Conservation (phyloP, 345 rosid species). For the Citrus unshiu region DNA sequence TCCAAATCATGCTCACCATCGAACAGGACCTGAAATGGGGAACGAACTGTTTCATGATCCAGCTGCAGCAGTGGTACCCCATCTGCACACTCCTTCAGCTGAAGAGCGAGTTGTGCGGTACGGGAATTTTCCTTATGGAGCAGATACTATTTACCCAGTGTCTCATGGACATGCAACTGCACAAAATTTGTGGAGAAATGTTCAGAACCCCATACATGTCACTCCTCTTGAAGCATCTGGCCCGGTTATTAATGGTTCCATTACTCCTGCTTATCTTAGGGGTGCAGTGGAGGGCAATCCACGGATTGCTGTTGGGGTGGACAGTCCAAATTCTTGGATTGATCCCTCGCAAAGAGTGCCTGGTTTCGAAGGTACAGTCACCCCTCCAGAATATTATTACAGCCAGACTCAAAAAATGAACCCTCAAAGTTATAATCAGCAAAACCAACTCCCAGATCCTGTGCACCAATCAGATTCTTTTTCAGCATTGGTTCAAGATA, state of each 20-base stretch:
- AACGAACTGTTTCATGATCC: conserved; percentile 64
- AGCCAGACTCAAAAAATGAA: conserved; percentile 29
- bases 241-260: conserved; percentile 51
- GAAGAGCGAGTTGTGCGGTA: conserved; percentile 54
- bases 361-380: conserved; percentile 49
- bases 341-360: conserved; percentile 48
- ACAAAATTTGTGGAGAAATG: conserved; percentile 63
- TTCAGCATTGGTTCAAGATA: conserved; percentile 25
- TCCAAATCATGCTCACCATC: conserved; percentile 42
- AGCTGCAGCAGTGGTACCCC: conserved; percentile 36
- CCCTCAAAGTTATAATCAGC: conserved; percentile 29
- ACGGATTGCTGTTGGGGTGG: conserved; percentile 41
- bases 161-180: conserved; percentile 53
- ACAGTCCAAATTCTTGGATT: conserved; percentile 44
- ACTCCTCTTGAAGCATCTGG: conserved; percentile 45
- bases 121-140: conserved; percentile 63
- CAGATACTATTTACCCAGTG: conserved; percentile 45
- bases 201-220: conserved; percentile 48
- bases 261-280: conserved; percentile 42
- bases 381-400: conserved; percentile 42
- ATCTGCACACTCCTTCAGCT: conserved; percentile 37
- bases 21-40: conserved; percentile 55
- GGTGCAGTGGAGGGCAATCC: conserved; percentile 48
- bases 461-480: conserved; percentile 26
- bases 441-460: conserved; percentile 28